These are phyloP conservation scores for Mucor indicus DNA, from an alignment of 371 early-diverging fungal species.

Conservation along the genomic window DNA sequence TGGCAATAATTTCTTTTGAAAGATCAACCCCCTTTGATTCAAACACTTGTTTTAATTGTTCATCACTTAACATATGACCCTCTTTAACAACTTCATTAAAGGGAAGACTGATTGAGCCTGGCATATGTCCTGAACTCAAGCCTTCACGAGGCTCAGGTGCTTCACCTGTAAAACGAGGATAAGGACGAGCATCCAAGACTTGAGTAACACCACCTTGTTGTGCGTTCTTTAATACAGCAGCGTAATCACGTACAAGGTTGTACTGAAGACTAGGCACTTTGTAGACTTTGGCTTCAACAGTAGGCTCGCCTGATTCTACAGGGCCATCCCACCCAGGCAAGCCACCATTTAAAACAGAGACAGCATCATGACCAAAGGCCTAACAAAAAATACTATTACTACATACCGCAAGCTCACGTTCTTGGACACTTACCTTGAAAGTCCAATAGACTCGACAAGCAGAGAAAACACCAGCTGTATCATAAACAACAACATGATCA, in stretches of 20 bases:
- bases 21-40: constrained; percentile 57
- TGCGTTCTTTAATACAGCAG: constrained; percentile 40
- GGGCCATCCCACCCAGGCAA: constrained; percentile 74
- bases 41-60: constrained; percentile 41
- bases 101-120: constrained; percentile 70
- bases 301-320: constrained; percentile 15
- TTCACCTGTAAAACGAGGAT: constrained; percentile 67
- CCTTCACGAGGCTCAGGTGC: constrained; percentile 85
- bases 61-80: constrained; percentile 39
- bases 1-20: constrained; percentile 52
- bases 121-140: constrained; percentile 86
- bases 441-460: constrained; percentile 83
- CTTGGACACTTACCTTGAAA: constrained; percentile 72
- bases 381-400: no score
- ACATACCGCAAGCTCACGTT: no score
- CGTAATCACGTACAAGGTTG: constrained; percentile 56
- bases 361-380: constrained; percentile 82
- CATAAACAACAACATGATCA: constrained; percentile 79
- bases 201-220: constrained; percentile 19
- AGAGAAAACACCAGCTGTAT: constrained; percentile 66
- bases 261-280: constrained; percentile 36
- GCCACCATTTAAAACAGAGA: constrained; percentile 89
- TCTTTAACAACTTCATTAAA: constrained; percentile 56
- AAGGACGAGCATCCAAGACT: constrained; percentile 85
- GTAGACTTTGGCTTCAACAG: constrained; percentile 31